Conservation (phyloP, 352 stramenopile genomes). For the Thalassiosira allenii region DNA sequence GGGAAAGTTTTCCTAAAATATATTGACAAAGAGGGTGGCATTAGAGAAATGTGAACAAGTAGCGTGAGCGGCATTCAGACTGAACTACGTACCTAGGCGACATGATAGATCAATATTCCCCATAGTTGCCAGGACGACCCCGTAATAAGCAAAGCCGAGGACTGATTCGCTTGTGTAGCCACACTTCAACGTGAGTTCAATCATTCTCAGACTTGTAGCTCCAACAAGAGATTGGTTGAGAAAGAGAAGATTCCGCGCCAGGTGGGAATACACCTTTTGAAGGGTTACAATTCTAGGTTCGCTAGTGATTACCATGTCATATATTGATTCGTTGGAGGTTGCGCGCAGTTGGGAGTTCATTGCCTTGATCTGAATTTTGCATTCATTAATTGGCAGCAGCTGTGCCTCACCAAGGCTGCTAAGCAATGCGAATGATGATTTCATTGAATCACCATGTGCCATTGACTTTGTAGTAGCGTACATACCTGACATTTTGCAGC, state of each 20-base stretch:
- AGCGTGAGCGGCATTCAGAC: too few species aligned
- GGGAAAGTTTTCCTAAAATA: constrained; percentile 14
- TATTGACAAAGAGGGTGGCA: neutral
- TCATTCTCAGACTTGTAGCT: constrained; percentile 12
- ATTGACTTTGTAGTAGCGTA: too few species aligned
- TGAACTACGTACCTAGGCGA: neutral
- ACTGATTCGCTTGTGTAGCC: constrained; percentile 10
- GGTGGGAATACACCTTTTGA: constrained; percentile 24
- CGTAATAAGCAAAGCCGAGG: constrained; percentile 20
- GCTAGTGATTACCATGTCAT: neutral
- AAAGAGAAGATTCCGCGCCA: constrained; percentile 2
- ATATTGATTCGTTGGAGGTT: neutral
- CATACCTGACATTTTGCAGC: too few species aligned
- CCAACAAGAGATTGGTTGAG: constrained; percentile 8
- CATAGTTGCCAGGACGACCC: neutral
- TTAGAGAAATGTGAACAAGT: neutral
- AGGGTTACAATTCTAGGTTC: constrained; percentile 8
- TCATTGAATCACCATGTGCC: too few species aligned
- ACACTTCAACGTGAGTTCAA: constrained; percentile 22
- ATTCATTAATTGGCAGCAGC: neutral
- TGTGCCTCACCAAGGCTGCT: too few species aligned
- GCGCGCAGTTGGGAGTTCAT: neutral
- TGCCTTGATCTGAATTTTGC: neutral
- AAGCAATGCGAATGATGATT: too few species aligned
- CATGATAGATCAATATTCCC: constrained; percentile 3